Percentiles rank a stretch among this genome's conserved stretches.
phyloP scores from a whole-genome alignment of 2,329 filamentous ascomycete genomes.

The Ophiocordyceps robertsii region DNA sequence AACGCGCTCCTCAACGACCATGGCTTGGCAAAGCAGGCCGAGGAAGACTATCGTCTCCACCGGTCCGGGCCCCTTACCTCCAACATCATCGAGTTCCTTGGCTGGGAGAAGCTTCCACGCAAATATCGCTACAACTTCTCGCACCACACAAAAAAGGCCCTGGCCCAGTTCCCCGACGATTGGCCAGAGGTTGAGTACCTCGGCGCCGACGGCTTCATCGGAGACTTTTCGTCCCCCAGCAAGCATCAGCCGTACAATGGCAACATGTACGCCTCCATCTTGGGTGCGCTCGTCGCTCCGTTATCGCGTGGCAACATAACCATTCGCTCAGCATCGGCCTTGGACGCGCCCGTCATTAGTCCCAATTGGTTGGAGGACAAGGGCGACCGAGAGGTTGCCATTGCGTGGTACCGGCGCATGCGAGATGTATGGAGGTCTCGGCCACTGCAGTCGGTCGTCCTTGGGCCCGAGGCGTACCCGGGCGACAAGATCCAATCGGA shows the following conservation, averaged over 20 bases:
- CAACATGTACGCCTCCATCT: slow-evolving; percentile 3
- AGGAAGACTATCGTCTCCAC: neutral
- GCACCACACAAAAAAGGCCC: neutral
- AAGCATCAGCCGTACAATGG: neutral
- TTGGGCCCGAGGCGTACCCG: neutral
- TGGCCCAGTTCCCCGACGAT: neutral
- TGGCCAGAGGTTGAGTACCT: neutral
- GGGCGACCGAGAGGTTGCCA: slow-evolving; percentile 26
- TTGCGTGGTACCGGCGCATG: slow-evolving; percentile 27
- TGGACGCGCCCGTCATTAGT: slow-evolving; percentile 25
- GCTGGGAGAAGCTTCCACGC: neutral
- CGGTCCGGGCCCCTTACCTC: neutral
- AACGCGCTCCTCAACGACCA: neutral
- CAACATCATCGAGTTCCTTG: neutral
- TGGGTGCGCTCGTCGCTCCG: slow-evolving; percentile 15
- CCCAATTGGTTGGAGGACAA: slow-evolving; percentile 29
- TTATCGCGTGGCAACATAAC: slow-evolving; percentile 27
- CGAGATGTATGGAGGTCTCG: slow-evolving; percentile 15
- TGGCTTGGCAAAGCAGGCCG: too few species aligned
- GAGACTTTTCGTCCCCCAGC: neutral
- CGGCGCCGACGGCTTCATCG: neutral
- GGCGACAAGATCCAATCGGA: slow-evolving; percentile 4
- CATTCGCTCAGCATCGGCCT: slow-evolving; percentile 17
- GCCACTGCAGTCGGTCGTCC: neutral
- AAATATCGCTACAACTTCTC: neutral